Evolutionary conservation across 768 basidiomycete genomes (phyloP), one percentile per base, ranked within the genome.

Genomic region (Kondoa subrosea): DNA sequence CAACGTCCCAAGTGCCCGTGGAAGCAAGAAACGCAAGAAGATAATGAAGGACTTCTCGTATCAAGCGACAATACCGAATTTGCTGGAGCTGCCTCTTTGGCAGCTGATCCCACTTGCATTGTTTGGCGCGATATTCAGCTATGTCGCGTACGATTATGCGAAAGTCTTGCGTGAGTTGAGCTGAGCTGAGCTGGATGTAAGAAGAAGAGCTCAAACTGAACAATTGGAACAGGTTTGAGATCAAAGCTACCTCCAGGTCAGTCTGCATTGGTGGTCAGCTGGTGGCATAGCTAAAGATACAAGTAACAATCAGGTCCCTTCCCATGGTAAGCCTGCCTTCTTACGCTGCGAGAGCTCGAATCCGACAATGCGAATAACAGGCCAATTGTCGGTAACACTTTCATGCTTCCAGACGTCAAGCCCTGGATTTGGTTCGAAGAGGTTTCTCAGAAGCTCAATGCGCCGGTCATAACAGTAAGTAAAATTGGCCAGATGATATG

Each of bases 401-500:
- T 61, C 59, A 27, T 27, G 31, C 59, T 61, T 4, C 59, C 59
- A 27, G 59, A 61, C 59, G 16, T n/a, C 8, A 61, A 61, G 31
- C 59, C 59, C 16, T 61, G 59, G 59, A 17, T 61, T 4, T 61
- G 59, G 59, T 61, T 61, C 59, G 31, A 27, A n/a, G n/a, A 61
- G 26, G 26, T 61, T 17, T 8, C 59, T 27, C 26, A 32, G 25
- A 25, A 61, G 8, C 25, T 27, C 4, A n/a, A 61, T 32, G 26
- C 59, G 25, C 59, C 59, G 8, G 30, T 70, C n/a, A 62, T 64
- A 4, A 61, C 34, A 26, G n/a, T n/a, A n/a, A n/a, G n/a, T n/a
- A n/a, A n/a, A n/a, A n/a, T n/a, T n/a, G n/a, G n/a, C n/a, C n/a
- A n/a, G n/a, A n/a, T n/a, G n/a, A n/a, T n/a, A n/a, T n/a, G n/a